A percentile compares a stretch with the other conserved stretches of the same genome.
These are phyloP conservation scores for Dillenia turbinata DNA, from an alignment of 164 flowering plant genomes.

Conservation along the genomic window DNA sequence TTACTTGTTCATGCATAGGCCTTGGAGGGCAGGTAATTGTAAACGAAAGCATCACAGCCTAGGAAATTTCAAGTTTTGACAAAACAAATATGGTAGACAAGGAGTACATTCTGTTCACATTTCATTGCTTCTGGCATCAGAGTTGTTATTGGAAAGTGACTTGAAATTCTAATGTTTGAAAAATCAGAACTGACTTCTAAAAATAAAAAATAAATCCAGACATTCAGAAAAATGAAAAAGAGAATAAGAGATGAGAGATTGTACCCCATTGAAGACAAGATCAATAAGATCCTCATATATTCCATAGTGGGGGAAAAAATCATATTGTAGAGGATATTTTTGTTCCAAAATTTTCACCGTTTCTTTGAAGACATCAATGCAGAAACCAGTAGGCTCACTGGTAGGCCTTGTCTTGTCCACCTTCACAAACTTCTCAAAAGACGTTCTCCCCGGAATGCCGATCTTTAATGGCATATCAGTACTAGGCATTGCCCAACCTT, in stretches of 20 bases:
- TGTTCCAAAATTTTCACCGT: slow-evolving; percentile 20
- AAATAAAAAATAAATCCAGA: too few species aligned
- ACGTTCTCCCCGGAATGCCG: slow-evolving; percentile 37
- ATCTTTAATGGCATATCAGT: slow-evolving; percentile 29
- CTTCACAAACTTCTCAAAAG: slow-evolving; percentile 41
- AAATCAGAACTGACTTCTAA: too few species aligned
- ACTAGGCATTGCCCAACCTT: slow-evolving; percentile 50
- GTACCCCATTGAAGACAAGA: slow-evolving; percentile 37
- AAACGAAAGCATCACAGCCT: too few species aligned
- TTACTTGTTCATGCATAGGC: too few species aligned
- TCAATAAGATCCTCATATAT: slow-evolving; percentile 22
- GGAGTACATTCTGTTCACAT: too few species aligned
- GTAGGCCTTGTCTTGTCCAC: slow-evolving; percentile 4
- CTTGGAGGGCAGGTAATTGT: too few species aligned
- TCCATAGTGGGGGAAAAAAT: slow-evolving; percentile 17
- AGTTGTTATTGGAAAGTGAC: too few species aligned
- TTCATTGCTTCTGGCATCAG: too few species aligned
- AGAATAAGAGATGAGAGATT: neutral
- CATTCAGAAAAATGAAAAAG: neutral
- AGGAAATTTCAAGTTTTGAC: too few species aligned
- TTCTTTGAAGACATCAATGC: slow-evolving; percentile 40
- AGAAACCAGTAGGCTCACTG: slow-evolving; percentile 31
- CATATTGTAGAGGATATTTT: slow-evolving; percentile 26
- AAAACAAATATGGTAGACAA: too few species aligned
- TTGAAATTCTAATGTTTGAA: too few species aligned